Evolutionary conservation across 495 filamentous ascomycete species (phyloP).

Genomic region (Rostrohypoxylon terebratum): DNA sequence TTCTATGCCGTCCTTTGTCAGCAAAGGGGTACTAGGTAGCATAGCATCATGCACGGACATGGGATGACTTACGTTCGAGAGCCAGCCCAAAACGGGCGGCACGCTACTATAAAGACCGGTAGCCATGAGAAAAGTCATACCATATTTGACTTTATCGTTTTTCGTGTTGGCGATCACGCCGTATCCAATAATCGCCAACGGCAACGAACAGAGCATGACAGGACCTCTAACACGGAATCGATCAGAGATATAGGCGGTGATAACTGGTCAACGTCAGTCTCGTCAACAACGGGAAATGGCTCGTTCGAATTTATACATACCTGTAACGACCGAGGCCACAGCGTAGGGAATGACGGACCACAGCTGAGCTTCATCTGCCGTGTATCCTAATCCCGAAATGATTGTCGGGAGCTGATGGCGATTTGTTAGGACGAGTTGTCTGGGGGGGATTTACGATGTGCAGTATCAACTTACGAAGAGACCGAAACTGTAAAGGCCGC

Average conservation of each 20-base stretch:
- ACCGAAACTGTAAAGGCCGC: slow-evolving; percentile 63
- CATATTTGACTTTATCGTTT: slow-evolving; percentile 73
- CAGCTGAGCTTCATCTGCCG: slow-evolving; percentile 71
- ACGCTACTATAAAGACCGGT: slow-evolving; percentile 82
- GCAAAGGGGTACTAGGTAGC: not conserved
- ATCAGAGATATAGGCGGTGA: slow-evolving; percentile 60
- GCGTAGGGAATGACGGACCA: slow-evolving; percentile 77
- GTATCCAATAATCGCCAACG: slow-evolving; percentile 71
- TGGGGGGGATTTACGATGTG: not conserved
- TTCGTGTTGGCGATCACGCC: slow-evolving; percentile 69
- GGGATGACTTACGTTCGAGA: slow-evolving; percentile 53
- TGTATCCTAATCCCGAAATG: slow-evolving; percentile 71
- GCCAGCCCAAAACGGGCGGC: slow-evolving; percentile 80
- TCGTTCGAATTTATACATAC: slow-evolving; percentile 52
- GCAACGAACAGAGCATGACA: slow-evolving; percentile 59
- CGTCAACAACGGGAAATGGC: slow-evolving; percentile 52
- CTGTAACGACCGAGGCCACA: slow-evolving; percentile 67
- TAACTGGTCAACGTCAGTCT: slow-evolving; percentile 43
- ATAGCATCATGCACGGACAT: not conserved
- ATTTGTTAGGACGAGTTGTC: slow-evolving; percentile 48
- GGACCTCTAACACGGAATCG: slow-evolving; percentile 57
- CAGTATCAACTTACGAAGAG: slow-evolving; percentile 59
- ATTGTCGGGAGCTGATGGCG: slow-evolving; percentile 75
- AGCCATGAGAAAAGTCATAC: slow-evolving; percentile 78
- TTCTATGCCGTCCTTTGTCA: slow-evolving; percentile 45